phyloP scores from a whole-genome alignment of 2,329 filamentous ascomycete genomes.

The Phialophora chinensis region DNA sequence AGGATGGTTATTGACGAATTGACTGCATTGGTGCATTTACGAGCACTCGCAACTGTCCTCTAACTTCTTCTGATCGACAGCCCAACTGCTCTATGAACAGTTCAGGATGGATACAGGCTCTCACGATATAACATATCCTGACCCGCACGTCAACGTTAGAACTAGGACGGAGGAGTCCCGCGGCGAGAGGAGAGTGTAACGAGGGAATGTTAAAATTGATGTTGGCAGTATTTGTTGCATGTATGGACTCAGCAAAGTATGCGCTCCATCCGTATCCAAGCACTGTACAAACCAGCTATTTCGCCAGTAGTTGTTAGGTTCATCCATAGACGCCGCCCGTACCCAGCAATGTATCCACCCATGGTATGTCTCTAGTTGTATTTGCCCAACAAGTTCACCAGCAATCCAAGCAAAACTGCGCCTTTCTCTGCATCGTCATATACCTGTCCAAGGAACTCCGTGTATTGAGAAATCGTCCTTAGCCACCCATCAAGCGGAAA shows the following conservation, averaged over 20 bases:
- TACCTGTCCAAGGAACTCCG: not conserved
- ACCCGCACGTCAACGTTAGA: not conserved
- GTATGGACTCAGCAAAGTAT: not conserved
- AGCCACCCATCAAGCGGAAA: constrained; percentile 53
- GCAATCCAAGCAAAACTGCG: not conserved
- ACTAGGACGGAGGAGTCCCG: not conserved
- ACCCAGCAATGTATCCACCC: constrained; percentile 2
- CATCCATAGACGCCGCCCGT: not conserved
- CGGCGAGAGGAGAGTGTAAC: too few species aligned
- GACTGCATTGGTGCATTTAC: not conserved
- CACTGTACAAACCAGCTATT: not conserved
- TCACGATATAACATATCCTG: not conserved
- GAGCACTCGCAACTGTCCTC: not conserved
- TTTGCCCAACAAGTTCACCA: constrained; percentile 1
- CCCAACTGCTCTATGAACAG: not conserved
- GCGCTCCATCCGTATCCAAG: not conserved
- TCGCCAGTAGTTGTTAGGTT: not conserved
- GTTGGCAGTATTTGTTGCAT: not conserved
- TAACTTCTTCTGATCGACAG: not conserved
- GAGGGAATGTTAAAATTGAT: not conserved
- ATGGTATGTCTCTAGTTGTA: constrained; percentile 8
- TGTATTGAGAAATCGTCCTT: not conserved
- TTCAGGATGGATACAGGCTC: not conserved
- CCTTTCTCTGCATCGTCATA: not conserved
- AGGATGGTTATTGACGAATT: not conserved